A percentile compares a stretch with the other conserved stretches of the same genome.
Conservation (phyloP, 1,284 basidiomycete species). For the Lignosus rhinocerotis region DNA sequence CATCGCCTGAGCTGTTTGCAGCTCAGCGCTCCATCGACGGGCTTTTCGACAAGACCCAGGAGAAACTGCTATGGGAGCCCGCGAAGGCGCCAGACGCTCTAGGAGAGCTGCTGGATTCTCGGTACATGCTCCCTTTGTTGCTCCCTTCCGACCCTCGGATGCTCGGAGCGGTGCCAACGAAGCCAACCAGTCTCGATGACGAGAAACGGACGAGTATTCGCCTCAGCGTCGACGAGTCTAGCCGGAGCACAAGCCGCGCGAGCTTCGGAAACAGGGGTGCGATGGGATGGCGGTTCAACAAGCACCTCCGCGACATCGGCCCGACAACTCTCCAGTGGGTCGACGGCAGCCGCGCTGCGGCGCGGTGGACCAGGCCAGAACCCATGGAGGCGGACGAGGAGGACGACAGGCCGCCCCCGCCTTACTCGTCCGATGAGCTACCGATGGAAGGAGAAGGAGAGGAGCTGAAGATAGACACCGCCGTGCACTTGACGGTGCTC, state of each 20-base stretch:
- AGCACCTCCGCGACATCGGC: constrained; percentile 60
- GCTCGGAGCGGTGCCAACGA: constrained; percentile 69
- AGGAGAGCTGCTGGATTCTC: constrained; percentile 86
- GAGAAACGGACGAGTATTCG: constrained; percentile 32
- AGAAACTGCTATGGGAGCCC: constrained; percentile 74
- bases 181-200: constrained; percentile 40
- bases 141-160: constrained; percentile 80
- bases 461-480: constrained; percentile 32
- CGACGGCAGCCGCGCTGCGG: constrained; percentile 58
- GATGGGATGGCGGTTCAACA: constrained; percentile 59
- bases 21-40: constrained; percentile 69
- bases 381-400: constrained; percentile 41
- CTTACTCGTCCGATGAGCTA: constrained; percentile 28
- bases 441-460: constrained; percentile 28
- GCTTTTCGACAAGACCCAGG: constrained; percentile 70
- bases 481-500: constrained; percentile 52
- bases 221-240: constrained; percentile 37
- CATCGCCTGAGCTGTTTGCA: constrained; percentile 34
- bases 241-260: constrained; percentile 38
- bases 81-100: constrained; percentile 75
- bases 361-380: constrained; percentile 39
- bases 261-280: constrained; percentile 41
- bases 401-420: constrained; percentile 30
- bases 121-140: constrained; percentile 88
- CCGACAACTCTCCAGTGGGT: constrained; percentile 63